These are phyloP conservation scores for Boletus semigastroideus DNA, from an alignment of 1,284 basidiomycete species.

Conservation along the genomic window DNA sequence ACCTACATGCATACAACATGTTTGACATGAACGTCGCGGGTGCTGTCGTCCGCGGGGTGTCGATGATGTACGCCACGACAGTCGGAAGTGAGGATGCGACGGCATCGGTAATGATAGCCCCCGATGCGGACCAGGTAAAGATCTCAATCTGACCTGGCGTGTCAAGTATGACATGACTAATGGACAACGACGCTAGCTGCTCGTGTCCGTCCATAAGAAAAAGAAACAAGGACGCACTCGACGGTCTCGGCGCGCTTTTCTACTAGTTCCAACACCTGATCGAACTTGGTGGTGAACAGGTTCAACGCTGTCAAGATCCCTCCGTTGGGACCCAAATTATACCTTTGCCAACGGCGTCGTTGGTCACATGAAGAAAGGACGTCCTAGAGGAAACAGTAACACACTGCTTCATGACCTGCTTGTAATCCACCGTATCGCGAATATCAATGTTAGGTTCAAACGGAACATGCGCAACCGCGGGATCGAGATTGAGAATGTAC, in stretches of 20 bases:
- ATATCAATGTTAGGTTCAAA: slow-evolving; percentile 99
- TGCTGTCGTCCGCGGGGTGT: slow-evolving; percentile 92
- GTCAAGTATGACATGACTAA: slow-evolving; percentile 90
- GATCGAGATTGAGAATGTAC: slow-evolving; percentile 97
- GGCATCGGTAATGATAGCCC: slow-evolving; percentile 98
- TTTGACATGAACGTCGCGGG: slow-evolving; percentile 99
- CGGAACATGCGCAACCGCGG: slow-evolving; percentile 87
- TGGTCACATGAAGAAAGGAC: slow-evolving; percentile 16
- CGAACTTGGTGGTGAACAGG: slow-evolving; percentile 98
- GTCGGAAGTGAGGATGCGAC: slow-evolving; percentile 91
- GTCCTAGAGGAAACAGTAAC: slow-evolving; percentile 37
- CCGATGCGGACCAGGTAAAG: slow-evolving; percentile 99
- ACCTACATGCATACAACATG: slow-evolving; percentile 99
- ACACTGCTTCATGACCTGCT: slow-evolving; percentile 99
- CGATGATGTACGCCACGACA: slow-evolving; percentile 95
- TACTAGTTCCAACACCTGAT: slow-evolving; percentile 91
- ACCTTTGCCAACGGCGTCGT: slow-evolving; percentile 50
- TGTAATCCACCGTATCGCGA: slow-evolving; percentile 95
- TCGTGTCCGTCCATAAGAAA: neutral
- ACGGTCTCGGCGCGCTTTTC: slow-evolving; percentile 89
- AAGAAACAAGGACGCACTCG: slow-evolving; percentile 59
- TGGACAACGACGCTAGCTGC: neutral
- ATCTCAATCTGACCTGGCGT: slow-evolving; percentile 99
- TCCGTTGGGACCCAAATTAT: slow-evolving; percentile 97
- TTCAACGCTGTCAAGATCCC: slow-evolving; percentile 97